Evolutionary conservation across 139 green algal genomes (phyloP), one percentile per base, ranked within the genome.

Genomic region (Chlorella sp.): DNA sequence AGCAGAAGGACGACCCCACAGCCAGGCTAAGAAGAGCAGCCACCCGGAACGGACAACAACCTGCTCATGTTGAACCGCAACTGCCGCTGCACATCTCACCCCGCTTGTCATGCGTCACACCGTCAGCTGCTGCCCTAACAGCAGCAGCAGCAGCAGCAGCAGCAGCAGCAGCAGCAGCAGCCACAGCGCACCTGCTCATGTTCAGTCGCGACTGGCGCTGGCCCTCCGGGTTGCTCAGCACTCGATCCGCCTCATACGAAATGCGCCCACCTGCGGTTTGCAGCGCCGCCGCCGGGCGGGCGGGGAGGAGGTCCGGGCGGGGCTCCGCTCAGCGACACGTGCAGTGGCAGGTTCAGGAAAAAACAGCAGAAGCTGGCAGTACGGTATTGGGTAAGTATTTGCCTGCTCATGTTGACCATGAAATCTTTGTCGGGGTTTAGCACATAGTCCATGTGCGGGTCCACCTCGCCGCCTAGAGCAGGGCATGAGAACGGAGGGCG

Each of bases 151-250:
- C 51, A 76, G 22, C 32, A 51, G 30, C 32, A 32, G 46, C 40
- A 40, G 40, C 70, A 51, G 7, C 41, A 40, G 38, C 40, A 32
- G 36, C 40, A 36, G 40, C 41, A 67, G 32, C 73, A 17, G 19
- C n/a, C 22, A n/a, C n/a, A 6, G 41, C n/a, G 28, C 62, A 86
- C 85, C 88, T 82, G 51, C 81, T 88, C 73, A 91, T 85, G 83
- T 88, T 90, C 7, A 91, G 73, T 54, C 87, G 87, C 69, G 48
- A 70, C 16, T 60, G 80, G 43, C 69, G 84, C 79, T 69, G 73
- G 51, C 76, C 89, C 76, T 79, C 86, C 38, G 65, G 86, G 72
- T 87, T 86, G 88, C 43, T 82, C 72, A 51, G 76, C 73, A 60
- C 89, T 69, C 84, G 84, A 43, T 82, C 73, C 17, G 48, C 67